These are phyloP conservation scores for Neoascochyta sp. DNA, from an alignment of 2,329 filamentous ascomycete species.

Conservation along the genomic window DNA sequence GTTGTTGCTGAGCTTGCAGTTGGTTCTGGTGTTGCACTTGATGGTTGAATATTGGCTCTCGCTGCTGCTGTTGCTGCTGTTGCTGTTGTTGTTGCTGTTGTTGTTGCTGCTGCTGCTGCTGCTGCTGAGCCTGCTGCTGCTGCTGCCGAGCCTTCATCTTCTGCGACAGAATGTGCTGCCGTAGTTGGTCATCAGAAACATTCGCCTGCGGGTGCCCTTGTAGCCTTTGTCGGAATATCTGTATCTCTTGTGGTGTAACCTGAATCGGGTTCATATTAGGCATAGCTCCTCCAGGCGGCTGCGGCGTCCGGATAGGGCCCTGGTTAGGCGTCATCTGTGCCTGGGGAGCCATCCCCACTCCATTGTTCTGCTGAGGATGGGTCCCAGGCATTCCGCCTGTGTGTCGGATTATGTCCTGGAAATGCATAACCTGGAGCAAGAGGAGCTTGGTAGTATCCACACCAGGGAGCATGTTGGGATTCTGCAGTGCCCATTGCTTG, in stretches of 20 bases:
- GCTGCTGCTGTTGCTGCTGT: slow-evolving; percentile 30
- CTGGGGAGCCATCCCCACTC: slow-evolving; percentile 32
- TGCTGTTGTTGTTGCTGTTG: slow-evolving; percentile 20
- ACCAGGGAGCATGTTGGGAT: slow-evolving; percentile 32
- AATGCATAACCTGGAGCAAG: slow-evolving; percentile 43
- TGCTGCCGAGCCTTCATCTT: slow-evolving; percentile 19
- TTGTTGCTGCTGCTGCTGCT: slow-evolving; percentile 15
- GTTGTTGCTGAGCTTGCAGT: slow-evolving; percentile 3
- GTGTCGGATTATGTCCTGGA: slow-evolving; percentile 38
- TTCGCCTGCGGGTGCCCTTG: slow-evolving; percentile 25
- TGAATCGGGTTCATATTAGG: slow-evolving; percentile 21
- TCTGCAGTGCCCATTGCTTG: slow-evolving; percentile 52
- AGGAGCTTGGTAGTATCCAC: slow-evolving; percentile 30
- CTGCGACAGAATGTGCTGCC: slow-evolving; percentile 22
- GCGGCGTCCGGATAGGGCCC: slow-evolving; percentile 23
- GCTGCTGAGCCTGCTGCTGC: slow-evolving; percentile 18
- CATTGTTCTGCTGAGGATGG: slow-evolving; percentile 18
- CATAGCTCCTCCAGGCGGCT: slow-evolving; percentile 27
- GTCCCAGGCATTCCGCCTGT: slow-evolving; percentile 13
- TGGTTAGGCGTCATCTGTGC: slow-evolving; percentile 40
- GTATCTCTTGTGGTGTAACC: slow-evolving; percentile 42
- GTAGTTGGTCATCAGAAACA: slow-evolving; percentile 22
- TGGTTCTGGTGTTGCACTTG: slow-evolving; percentile 10
- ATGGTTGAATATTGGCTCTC: too few relatives aligned
- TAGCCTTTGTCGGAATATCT: slow-evolving; percentile 35